Base-by-base conservation (phyloP, 495 filamentous ascomycete genomes). In the Xylaria castorea region DNA sequence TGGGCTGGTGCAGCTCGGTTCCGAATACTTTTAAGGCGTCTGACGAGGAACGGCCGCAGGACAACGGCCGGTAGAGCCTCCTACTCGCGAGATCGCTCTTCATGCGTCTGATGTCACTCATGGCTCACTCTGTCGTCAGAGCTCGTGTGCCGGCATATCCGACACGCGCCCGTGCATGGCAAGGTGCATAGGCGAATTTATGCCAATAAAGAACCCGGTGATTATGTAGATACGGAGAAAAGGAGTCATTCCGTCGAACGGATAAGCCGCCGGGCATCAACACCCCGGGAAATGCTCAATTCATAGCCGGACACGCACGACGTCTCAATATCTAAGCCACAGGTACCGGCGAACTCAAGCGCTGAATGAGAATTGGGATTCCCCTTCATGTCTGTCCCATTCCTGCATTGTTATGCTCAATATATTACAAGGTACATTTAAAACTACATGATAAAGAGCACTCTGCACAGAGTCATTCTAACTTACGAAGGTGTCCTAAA, bases 61-160 rank as follows among this genome's bases (percentile, higher is more conserved):
- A 53, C 22, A n/a, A 32, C 5, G 5, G 53, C 27, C 9, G 20
- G 20, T 25, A 57, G 27, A 32, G 14, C 14, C 5, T 57, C 53
- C 53, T 32, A 32, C 53, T 32, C 12, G 25, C 53, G 27, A 57
- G 53, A 57, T 57, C 25, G 27, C 27, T 57, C 53, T 57, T 25
- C 53, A 61, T 38, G 58, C 34, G 20, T 38, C 18, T 60, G 55
- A 11, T 61, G 32, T 61, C 58, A 61, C 34, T 61, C 38, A 60
- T 36, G 25, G 18, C 20, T 61, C 8, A 22, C 58, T 61, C 8
- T 9, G 11, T 60, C 20, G 9, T 38, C 8, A 12, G 22, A 38
- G 58, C 34, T 11, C 3, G 32, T 38, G 20, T 12, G 32, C 58
- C 58, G 58, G 34, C 58, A 36, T 61, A 36, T 61, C 58, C 58